Base-by-base conservation (phyloP, 495 filamentous ascomycete genomes). In the Tuber aestivum region DNA sequence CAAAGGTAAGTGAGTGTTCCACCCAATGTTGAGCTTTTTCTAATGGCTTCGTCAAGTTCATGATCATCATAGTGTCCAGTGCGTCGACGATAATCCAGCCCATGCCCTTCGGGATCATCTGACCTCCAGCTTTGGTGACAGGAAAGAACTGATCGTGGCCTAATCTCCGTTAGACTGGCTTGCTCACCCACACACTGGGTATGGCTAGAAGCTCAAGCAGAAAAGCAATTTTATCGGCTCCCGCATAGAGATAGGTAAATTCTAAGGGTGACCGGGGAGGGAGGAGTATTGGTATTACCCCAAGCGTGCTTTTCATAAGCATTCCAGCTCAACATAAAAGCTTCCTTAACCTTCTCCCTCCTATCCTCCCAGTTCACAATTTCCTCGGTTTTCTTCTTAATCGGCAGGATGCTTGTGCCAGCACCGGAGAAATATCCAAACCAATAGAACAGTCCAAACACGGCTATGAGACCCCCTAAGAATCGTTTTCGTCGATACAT, bases 41-140 rank as follows among this genome's bases (percentile, higher is more conserved):
- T 41, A 99, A 89, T 75, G 94, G 89, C 35, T 89, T 93, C 18
- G 95, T 97, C 69, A 97, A 86, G 81, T 99, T 99, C 95, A 99
- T 99, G 73, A 99, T 85, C 86, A 99, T 98, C 87, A 98, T 86
- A 23, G 95, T 98, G 83, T 99, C 95, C 69, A 99, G 86, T 69
- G 94, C 90, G 85, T 99, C 96, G 42, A 99, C 91, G 71, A 99
- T 97, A 76, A 97, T 97, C 96, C 96, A 99, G 10, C 95, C 95
- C 84, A 99, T 85, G 40, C 93, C 92, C 74, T 91, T 88, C 3
- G 90, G 88, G 18, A 91, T 89, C 93, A 97, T 97, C 74, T 97
- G 89, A 48, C 85, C 85, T 71, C 92, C 92, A n/a, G 84, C 89
- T 83, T 94, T 95, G 1, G 92, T 89, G 50, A 94, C 81, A 23